Evolutionary conservation across 768 basidiomycete genomes (phyloP).

Genomic region (Lanmaoa pseudosensibilis): DNA sequence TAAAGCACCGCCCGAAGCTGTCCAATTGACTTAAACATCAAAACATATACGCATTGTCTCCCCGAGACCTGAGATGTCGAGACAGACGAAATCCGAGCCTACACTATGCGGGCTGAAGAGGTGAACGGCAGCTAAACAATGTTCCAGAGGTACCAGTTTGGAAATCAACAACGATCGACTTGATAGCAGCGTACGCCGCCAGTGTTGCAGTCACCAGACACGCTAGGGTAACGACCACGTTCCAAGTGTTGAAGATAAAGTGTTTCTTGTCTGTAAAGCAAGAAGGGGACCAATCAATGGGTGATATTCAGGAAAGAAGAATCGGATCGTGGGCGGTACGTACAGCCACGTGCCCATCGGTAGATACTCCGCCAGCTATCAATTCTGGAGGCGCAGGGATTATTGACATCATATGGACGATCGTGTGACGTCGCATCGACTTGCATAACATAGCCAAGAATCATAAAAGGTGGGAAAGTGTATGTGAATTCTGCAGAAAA

Average conservation of each 20-base stretch:
- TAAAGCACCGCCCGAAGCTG: not conserved
- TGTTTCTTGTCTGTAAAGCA: slow-evolving; percentile 21
- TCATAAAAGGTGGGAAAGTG: slow-evolving; percentile 41
- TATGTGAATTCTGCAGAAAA: slow-evolving; percentile 36
- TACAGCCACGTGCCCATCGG: slow-evolving; percentile 33
- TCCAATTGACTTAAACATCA: not conserved
- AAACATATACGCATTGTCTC: not conserved
- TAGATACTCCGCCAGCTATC: slow-evolving; percentile 32
- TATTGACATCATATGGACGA: slow-evolving; percentile 27
- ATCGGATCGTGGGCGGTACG: not conserved
- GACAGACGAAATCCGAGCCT: not conserved
- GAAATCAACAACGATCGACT: slow-evolving; percentile 46
- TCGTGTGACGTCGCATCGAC: slow-evolving; percentile 26
- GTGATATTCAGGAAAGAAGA: no score
- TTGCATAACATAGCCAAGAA: slow-evolving; percentile 33
- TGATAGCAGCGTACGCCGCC: slow-evolving; percentile 44
- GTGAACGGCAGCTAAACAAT: slow-evolving; percentile 55
- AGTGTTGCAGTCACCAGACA: slow-evolving; percentile 50
- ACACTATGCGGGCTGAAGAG: slow-evolving; percentile 19
- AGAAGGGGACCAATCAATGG: slow-evolving; percentile 8
- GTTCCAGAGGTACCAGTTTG: slow-evolving; percentile 40
- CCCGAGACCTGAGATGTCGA: no score
- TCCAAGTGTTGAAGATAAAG: slow-evolving; percentile 53
- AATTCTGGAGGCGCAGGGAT: slow-evolving; percentile 26
- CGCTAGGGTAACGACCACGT: slow-evolving; percentile 47